Percentiles rank a stretch among this genome's conserved stretches.
phyloP scores from a whole-genome alignment of 1,139 yeast genomes.

The Scheffersomyces cryptocercus region DNA sequence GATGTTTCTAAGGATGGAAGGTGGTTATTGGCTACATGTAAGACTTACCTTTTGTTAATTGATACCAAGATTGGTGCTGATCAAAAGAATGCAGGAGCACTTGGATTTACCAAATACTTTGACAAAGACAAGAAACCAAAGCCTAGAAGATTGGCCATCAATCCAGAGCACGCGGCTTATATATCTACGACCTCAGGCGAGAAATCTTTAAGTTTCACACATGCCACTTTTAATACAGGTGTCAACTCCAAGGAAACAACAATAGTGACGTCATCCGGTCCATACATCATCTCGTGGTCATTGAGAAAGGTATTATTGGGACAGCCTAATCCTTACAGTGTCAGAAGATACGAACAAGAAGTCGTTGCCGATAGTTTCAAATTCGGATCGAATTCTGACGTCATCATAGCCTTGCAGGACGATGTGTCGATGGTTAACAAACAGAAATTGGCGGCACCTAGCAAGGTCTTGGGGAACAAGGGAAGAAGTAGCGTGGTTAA shows the following conservation, averaged over 20 bases:
- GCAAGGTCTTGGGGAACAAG: background rate
- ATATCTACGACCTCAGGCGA: conserved; percentile 56
- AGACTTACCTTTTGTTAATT: conserved; percentile 64
- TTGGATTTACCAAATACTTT: conserved; percentile 69
- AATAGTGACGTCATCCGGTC: conserved; percentile 77
- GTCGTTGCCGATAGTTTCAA: conserved; percentile 80
- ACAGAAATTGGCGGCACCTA: conserved; percentile 38
- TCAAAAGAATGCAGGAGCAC: conserved; percentile 53
- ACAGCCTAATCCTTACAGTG: conserved; percentile 55
- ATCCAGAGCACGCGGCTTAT: conserved; percentile 72
- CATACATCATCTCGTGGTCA: conserved; percentile 83
- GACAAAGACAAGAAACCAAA: conserved; percentile 66
- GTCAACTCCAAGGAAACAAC: conserved; percentile 62
- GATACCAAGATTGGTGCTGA: conserved; percentile 67
- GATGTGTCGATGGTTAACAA: conserved; percentile 70
- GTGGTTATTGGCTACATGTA: conserved; percentile 81
- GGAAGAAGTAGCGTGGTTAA: background rate
- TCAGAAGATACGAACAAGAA: conserved; percentile 61
- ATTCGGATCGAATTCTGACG: conserved; percentile 69
- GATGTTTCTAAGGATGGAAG: conserved; percentile 79
- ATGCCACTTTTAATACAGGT: conserved; percentile 77
- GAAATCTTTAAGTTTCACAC: conserved; percentile 56
- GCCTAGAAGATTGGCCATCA: conserved; percentile 65
- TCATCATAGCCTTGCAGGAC: conserved; percentile 67
- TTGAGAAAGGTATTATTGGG: conserved; percentile 55